Percentiles rank a stretch among this genome's conserved stretches.
These are phyloP conservation scores for Nepenthes gracilis DNA, from an alignment of 148 eudicot species.

Conservation along the genomic window DNA sequence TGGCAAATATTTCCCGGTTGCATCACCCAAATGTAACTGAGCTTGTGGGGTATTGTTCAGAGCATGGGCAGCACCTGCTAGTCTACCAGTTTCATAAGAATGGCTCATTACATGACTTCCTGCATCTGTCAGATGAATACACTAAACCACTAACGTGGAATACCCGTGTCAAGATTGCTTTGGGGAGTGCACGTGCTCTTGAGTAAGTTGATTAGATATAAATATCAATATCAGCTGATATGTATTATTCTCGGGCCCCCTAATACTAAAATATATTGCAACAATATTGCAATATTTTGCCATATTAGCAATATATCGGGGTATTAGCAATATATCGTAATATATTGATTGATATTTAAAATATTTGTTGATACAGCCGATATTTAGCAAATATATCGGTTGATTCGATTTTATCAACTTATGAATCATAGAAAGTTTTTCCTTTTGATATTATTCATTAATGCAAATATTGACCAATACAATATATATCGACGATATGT, in stretches of 20 bases:
- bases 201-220: constrained; percentile 54
- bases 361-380: too few species aligned
- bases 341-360: too few species aligned
- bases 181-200: constrained; percentile 94
- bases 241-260: too few species aligned
- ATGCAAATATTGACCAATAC: too few species aligned
- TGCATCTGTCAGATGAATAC: constrained; percentile 77
- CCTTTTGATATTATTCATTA: too few species aligned
- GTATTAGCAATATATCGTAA: too few species aligned
- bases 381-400: too few species aligned
- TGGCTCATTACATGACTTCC: constrained; percentile 75
- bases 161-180: constrained; percentile 88
- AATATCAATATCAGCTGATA: not conserved
- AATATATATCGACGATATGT: too few species aligned
- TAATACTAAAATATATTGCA: not conserved
- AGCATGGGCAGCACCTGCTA: constrained; percentile 84
- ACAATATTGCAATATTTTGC: not conserved
- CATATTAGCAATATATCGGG: too few species aligned
- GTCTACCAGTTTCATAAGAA: constrained; percentile 73
- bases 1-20: constrained; percentile 59
- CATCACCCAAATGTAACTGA: constrained; percentile 76
- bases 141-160: constrained; percentile 88
- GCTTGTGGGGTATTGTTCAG: constrained; percentile 92
- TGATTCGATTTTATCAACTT: too few species aligned
- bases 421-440: too few species aligned